A percentile compares a stretch with the other conserved stretches of the same genome.
phyloP scores from a whole-genome alignment of 2,329 filamentous ascomycete genomes.

The Fusarium pilosicola region DNA sequence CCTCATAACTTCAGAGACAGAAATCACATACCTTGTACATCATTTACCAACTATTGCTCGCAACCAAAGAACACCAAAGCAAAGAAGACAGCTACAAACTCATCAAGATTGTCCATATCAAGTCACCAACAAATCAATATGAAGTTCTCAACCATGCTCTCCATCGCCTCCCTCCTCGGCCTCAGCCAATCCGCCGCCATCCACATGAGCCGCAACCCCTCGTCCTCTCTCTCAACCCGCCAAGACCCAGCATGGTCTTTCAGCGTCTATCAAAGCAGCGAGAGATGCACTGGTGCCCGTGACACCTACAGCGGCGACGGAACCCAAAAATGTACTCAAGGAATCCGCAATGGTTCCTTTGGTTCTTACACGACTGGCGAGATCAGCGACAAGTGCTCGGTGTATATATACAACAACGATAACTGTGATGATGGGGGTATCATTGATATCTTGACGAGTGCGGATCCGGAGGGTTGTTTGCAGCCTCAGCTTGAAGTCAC shows the following conservation, averaged over 20 bases:
- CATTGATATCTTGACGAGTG: not conserved
- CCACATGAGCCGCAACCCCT: not conserved
- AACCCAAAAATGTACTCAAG: not conserved
- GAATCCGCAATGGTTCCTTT: not conserved
- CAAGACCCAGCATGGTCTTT: not conserved
- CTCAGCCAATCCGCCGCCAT: not conserved
- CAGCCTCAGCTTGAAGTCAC: not conserved
- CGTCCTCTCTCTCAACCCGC: not conserved
- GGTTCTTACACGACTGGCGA: not conserved
- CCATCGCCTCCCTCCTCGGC: not conserved
- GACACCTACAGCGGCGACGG: not conserved
- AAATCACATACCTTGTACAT: rapidly evolving
- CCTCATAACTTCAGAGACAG: not conserved
- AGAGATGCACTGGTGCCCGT: not conserved
- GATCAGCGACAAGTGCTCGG: not conserved
- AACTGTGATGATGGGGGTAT: not conserved
- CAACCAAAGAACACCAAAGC: rapidly evolving
- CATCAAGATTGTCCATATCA: rapidly evolving
- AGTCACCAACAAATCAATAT: not conserved
- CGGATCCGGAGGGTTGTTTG: not conserved
- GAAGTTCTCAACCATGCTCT: not conserved
- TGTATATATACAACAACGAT: not conserved
- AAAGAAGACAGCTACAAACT: rapidly evolving
- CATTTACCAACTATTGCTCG: rapidly evolving
- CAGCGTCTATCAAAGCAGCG: not conserved